Evolutionary conservation across 1,139 yeast genomes (phyloP).

Genomic region (Suhomyces wounanorum): DNA sequence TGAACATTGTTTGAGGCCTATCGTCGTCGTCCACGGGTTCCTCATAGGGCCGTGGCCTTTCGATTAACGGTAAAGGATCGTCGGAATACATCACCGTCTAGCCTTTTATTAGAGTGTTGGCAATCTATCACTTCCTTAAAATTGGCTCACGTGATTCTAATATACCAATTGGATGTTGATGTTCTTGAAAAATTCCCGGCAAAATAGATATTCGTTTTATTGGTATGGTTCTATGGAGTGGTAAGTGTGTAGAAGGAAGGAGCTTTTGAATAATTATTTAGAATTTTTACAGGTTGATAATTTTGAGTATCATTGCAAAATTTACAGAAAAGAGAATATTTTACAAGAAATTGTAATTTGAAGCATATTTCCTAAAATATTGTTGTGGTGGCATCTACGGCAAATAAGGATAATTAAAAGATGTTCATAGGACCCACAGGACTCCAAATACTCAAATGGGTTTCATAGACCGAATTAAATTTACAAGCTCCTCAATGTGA

Average conservation of each 20-base stretch:
- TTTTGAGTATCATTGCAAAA: not conserved
- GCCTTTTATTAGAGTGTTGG: not conserved
- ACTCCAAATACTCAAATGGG: no score
- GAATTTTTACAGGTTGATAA: no score
- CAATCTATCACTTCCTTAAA: not conserved
- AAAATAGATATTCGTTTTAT: no score
- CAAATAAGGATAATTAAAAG: no score
- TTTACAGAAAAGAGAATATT: not conserved
- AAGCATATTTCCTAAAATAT: no score
- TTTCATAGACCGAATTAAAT: no score
- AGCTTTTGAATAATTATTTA: no score
- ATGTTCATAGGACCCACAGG: no score
- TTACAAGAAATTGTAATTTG: not conserved
- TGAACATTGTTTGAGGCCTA: constrained; percentile 20
- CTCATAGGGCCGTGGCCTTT: constrained; percentile 15
- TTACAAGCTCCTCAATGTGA: no score
- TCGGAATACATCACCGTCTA: not conserved
- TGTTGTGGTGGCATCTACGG: no score
- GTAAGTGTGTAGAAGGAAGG: no score
- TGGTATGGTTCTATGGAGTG: not conserved
- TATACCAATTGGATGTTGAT: not conserved
- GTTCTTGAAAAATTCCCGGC: not conserved
- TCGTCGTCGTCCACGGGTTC: constrained; percentile 14
- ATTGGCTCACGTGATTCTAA: not conserved
- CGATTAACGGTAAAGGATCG: constrained; percentile 20